Base-by-base conservation (phyloP, 139 green algal species). In the Coelastrella sp. region DNA sequence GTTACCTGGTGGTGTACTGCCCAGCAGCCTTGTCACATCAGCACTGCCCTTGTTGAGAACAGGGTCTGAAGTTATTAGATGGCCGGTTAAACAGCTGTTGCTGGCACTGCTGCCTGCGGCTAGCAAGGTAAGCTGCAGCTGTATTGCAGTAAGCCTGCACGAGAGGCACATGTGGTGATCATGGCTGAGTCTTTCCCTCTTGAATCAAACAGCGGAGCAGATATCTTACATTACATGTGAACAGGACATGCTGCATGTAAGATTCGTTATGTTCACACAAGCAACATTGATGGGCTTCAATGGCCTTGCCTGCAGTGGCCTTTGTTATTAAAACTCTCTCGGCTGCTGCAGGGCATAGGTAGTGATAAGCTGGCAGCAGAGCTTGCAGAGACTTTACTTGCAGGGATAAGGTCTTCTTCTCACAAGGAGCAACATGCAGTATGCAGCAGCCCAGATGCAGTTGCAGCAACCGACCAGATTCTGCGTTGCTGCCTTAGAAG, bases 1-100 rank as follows among this genome's bases (percentile, higher is more conserved):
- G 57, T 30, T 86, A 37, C 67, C 80, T 8, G 80, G 67, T 8
- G 50, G 68, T 53, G 80, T 38, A 11, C 50, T 86, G 66, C 80
- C 80, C 27, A 48, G 34, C 27, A 13, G 6, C 21, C 68, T 86
- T 35, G 67, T 86, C 21, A 23, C n/a, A 23, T 50, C 68, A 21
- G 80, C 59, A 17, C 51, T 86, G 50, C 64, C 80, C 21, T 34
- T 80, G 45, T 25, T 72, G 32, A 27, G 23, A 2, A 25, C 35
- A 2, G 50, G 19, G n/a, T 51, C 80, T 11, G 48, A 25, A 23
- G 37, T 69, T 13, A 23, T 80, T 13, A 59, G 80, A 13, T 27
- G 67, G 9, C 23, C 67, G 21, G 48, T 86, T 35, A 50, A 80
- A 30, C 34, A 71, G 3, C 19, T 86, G 25, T 37, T 80, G 66